Percentiles rank a stretch among this genome's conserved stretches.
phyloP scores from a whole-genome alignment of 2,329 filamentous ascomycete genomes.

The Fusarium papillatum region DNA sequence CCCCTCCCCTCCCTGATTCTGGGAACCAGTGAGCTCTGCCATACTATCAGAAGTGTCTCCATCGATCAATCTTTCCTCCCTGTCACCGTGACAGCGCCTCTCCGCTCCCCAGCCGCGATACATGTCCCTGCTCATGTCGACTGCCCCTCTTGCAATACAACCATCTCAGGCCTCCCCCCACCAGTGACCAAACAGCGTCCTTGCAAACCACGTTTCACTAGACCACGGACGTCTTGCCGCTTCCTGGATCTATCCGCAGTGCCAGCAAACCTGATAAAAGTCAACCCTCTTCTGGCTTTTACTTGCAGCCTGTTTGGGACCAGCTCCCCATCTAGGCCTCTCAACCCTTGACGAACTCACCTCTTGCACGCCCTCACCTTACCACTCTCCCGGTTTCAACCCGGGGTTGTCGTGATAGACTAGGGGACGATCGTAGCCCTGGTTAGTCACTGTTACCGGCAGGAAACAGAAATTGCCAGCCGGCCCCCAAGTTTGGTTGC shows the following conservation, averaged over 20 bases:
- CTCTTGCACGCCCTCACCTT: slow-evolving; percentile 29
- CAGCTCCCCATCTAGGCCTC: slow-evolving; percentile 3
- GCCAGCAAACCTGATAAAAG: slow-evolving; percentile 20
- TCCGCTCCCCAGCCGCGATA: slow-evolving; percentile 38
- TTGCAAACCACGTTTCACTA: slow-evolving; percentile 40
- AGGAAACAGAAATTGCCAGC: slow-evolving; percentile 32
- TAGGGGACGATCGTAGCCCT: slow-evolving; percentile 24
- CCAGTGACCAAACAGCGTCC: slow-evolving; percentile 29
- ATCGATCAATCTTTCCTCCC: slow-evolving; percentile 40
- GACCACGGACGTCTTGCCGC: slow-evolving; percentile 29
- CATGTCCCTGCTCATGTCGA: slow-evolving; percentile 33
- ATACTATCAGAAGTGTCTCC: slow-evolving; percentile 37
- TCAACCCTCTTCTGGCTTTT: slow-evolving; percentile 9
- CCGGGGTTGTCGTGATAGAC: slow-evolving; percentile 27
- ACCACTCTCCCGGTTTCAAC: slow-evolving; percentile 32
- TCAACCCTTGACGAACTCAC: slow-evolving; percentile 8
- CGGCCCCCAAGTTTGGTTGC: slow-evolving; percentile 25
- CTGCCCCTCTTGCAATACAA: slow-evolving; percentile 39
- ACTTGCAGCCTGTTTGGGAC: background rate
- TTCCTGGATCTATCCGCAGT: slow-evolving; percentile 34
- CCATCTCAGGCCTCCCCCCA: slow-evolving; percentile 33
- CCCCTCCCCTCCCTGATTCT: slow-evolving; percentile 35
- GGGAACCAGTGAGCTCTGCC: slow-evolving; percentile 33
- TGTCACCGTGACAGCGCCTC: slow-evolving; percentile 33
- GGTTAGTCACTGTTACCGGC: slow-evolving; percentile 24